Evolutionary conservation across 495 filamentous ascomycete genomes (phyloP).

Genomic region (Aspergillus biplanus): DNA sequence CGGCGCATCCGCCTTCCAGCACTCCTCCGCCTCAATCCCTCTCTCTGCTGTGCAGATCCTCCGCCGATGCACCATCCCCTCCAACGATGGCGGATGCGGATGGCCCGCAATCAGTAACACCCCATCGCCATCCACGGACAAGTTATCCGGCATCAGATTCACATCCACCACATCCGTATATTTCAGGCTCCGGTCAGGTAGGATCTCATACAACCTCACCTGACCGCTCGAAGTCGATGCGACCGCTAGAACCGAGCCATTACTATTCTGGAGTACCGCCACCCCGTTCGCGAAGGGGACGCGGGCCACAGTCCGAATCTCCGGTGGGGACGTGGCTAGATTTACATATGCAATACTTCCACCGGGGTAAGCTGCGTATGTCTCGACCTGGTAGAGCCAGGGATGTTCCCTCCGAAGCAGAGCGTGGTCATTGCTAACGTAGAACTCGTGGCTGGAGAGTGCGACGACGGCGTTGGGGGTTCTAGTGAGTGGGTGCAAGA

Average conservation of each 20-base stretch:
- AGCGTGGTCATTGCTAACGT: conserved; percentile 57
- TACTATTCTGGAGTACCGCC: conserved; percentile 32
- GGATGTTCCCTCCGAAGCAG: conserved; percentile 28
- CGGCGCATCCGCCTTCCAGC: conserved; percentile 29
- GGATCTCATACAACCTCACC: conserved; percentile 40
- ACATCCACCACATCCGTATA: conserved; percentile 27
- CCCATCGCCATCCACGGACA: conserved; percentile 42
- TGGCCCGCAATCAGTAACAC: conserved; percentile 46
- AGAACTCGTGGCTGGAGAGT: conserved; percentile 44
- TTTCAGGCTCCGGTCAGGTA: conserved; percentile 20
- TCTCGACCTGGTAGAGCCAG: conserved; percentile 34
- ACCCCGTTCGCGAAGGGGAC: conserved; percentile 41
- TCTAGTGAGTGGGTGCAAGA: conserved; percentile 35
- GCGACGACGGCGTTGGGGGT: conserved; percentile 56
- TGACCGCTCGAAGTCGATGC: conserved; percentile 33
- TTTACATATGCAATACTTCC: conserved; percentile 44
- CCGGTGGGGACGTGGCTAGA: conserved; percentile 20
- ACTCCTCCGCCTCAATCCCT: conserved; percentile 27
- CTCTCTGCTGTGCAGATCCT: conserved; percentile 29
- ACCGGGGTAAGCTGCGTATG: conserved; percentile 36
- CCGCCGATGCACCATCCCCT: conserved; percentile 27
- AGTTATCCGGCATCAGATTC: conserved; percentile 44
- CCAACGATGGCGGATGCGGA: conserved; percentile 36
- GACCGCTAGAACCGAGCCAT: conserved; percentile 38
- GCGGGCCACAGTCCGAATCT: conserved; percentile 13